Base-by-base conservation (phyloP, 495 filamentous ascomycete species). In the Penicillium verhagenii region DNA sequence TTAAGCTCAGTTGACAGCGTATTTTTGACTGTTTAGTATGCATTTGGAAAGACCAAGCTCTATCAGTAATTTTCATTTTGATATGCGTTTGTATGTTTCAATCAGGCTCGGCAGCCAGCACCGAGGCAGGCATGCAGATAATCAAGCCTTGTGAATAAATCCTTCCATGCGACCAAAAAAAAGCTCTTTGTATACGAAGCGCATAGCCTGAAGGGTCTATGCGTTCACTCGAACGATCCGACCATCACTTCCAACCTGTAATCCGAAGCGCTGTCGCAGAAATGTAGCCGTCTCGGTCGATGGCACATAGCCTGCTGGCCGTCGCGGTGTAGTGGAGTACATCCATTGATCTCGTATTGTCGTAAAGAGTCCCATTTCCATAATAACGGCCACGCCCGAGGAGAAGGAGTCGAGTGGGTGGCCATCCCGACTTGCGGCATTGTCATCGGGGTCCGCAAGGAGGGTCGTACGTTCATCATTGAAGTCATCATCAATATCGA, bases 311-410 rank as follows among this genome's bases (percentile, higher is more conserved):
- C 61, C 50, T 7, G 69, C 43, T 3, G 71, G 60, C n/a, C 65
- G 66, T 25, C 51, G 56, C 14, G 54, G 57, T 11, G 56, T 54
- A 9, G 59, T 60, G 2, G 68, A 63, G 54, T 77, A 66, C 26
- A 72, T 70, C 73, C 84, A 90, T 46, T 90, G 86, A 24, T 82
- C 80, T 39, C 80, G 77, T 18, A 94, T 73, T 1, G 83, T 82
- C 46, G 85, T 77, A 10, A 87, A 61, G n/a, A 94, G 60, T 45
- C 88, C 80, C 58, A 92, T 82, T 44, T 89, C 83, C 53, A 81
- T 77, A 54, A 95, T 70, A 3, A 90, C 70, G 11, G 82, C 82
- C 58, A 88, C 84, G 2, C 91, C 91, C 3, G 88, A 86, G 44
- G 80, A 67, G 58, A 85, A 81, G 3, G 76, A 64, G 64, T 90